Percentiles rank a stretch among this genome's conserved stretches.
phyloP scores from a whole-genome alignment of 2,329 filamentous ascomycete genomes.

The Pestalotiopsis fici region DNA sequence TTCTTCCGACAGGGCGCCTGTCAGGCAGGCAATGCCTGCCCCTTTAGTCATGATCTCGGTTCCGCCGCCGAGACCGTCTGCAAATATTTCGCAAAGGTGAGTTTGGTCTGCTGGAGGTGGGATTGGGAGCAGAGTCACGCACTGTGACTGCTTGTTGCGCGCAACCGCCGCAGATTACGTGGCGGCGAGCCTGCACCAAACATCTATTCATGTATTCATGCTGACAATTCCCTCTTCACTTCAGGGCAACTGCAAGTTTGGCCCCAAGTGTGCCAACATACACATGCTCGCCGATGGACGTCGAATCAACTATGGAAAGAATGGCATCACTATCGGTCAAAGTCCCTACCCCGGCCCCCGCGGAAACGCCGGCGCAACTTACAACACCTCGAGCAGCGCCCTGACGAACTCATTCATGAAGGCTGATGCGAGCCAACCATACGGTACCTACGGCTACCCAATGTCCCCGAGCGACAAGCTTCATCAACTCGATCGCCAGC shows the following conservation, averaged over 20 bases:
- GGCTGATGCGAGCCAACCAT: conserved; percentile 51
- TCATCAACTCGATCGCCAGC: conserved; percentile 47
- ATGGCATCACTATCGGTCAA: conserved; percentile 65
- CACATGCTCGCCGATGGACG: conserved; percentile 93
- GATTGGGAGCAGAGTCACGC: neutral
- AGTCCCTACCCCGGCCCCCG: conserved; percentile 66
- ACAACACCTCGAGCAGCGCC: conserved; percentile 67
- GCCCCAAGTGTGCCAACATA: conserved; percentile 94
- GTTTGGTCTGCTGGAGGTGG: conserved; percentile 14
- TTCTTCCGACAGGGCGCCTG: conserved; percentile 97
- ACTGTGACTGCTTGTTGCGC: neutral
- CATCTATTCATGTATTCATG: neutral
- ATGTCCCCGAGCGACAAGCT: conserved; percentile 40
- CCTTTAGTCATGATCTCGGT: conserved; percentile 92
- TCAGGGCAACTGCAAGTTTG: conserved; percentile 98
- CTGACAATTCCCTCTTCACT: conserved; percentile 15
- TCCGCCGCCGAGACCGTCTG: conserved; percentile 84
- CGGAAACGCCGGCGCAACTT: conserved; percentile 60
- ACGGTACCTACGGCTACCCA: conserved; percentile 43
- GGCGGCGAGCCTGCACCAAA: neutral
- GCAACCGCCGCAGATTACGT: neutral
- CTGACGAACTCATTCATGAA: conserved; percentile 75
- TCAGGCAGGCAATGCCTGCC: conserved; percentile 93
- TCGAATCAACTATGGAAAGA: conserved; percentile 79
- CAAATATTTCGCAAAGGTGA: conserved; percentile 98